Percentiles rank a stretch among this genome's conserved stretches.
These are phyloP conservation scores for Leccinum variicolor DNA, from an alignment of 768 basidiomycete species.

Conservation along the genomic window DNA sequence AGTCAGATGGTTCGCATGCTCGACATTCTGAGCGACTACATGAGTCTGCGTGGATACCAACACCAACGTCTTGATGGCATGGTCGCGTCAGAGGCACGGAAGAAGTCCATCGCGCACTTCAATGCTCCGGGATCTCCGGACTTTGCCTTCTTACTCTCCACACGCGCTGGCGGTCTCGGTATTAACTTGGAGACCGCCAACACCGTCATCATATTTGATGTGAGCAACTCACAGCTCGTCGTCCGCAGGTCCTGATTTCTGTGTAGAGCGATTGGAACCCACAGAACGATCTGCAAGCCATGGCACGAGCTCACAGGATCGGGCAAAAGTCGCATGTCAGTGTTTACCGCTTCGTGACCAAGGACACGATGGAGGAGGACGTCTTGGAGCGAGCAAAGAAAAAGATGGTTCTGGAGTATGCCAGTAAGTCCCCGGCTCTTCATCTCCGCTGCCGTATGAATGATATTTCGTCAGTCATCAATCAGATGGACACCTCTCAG, in stretches of 20 bases:
- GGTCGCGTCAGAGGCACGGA: conserved; percentile 89
- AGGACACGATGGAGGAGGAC: conserved; percentile 99
- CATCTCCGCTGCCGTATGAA: conserved; percentile 12
- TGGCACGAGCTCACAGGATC: conserved; percentile 99
- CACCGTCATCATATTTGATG: conserved; percentile 99
- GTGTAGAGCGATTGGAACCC: conserved; percentile 95
- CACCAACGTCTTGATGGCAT: conserved; percentile 95
- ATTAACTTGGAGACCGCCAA: conserved; percentile 99
- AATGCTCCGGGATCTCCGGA: conserved; percentile 91
- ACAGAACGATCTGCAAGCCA: conserved; percentile 97
- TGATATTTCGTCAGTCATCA: conserved; percentile 71
- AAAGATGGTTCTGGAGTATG: conserved; percentile 99
- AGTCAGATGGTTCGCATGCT: conserved; percentile 99
- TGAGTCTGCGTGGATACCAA: conserved; percentile 82
- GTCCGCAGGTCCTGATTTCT: conserved; percentile 7
- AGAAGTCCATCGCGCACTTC: conserved; percentile 96
- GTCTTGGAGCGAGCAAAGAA: conserved; percentile 96
- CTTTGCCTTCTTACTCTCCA: conserved; percentile 95
- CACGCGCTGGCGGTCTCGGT: conserved; percentile 94
- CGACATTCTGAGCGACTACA: conserved; percentile 97
- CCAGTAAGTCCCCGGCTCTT: conserved; percentile 63
- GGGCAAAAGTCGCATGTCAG: conserved; percentile 98
- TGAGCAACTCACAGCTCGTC: conserved; percentile 38
- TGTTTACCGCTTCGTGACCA: conserved; percentile 97
- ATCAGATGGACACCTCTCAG: conserved; percentile 99